These are phyloP conservation scores for Rhizopogon vulgaris DNA, from an alignment of 768 basidiomycete species.

Conservation along the genomic window DNA sequence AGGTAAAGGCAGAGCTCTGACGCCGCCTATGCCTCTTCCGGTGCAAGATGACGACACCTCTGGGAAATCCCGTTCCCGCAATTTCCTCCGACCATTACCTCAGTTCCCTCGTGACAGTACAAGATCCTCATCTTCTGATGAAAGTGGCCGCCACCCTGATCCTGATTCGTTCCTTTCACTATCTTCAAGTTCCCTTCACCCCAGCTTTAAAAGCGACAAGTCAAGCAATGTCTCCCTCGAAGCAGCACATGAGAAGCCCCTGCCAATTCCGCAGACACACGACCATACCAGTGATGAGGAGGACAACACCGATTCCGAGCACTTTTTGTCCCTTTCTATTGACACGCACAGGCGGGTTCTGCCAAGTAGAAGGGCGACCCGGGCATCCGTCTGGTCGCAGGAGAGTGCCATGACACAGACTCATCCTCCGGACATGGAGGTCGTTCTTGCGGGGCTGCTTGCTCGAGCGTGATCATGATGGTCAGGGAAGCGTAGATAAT, in stretches of 20 bases:
- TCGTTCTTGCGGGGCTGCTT: neutral
- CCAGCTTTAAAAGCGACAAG: conserved; percentile 3
- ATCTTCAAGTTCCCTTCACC: neutral
- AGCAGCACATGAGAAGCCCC: conserved; percentile 3
- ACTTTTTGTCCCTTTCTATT: neutral
- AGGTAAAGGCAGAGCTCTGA: conserved; percentile 6
- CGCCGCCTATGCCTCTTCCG: neutral
- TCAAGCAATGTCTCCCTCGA: neutral
- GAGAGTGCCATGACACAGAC: conserved; percentile 39
- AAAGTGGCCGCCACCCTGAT: neutral
- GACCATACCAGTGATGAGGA: neutral
- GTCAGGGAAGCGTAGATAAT: neutral
- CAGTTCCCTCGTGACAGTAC: neutral
- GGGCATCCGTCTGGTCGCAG: conserved; percentile 21
- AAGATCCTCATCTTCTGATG: neutral
- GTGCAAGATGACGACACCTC: conserved; percentile 3
- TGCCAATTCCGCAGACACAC: conserved; percentile 5
- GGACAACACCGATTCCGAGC: neutral
- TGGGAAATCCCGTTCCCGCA: neutral
- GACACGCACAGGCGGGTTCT: neutral
- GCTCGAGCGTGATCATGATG: neutral
- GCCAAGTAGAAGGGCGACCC: conserved; percentile 11
- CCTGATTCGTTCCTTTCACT: neutral
- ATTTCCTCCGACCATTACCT: conserved; percentile 6
- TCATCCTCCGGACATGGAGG: conserved; percentile 3